Evolutionary conservation across 1,139 yeast genomes (phyloP).

Genomic region (Sugiyamaella neomexicana): DNA sequence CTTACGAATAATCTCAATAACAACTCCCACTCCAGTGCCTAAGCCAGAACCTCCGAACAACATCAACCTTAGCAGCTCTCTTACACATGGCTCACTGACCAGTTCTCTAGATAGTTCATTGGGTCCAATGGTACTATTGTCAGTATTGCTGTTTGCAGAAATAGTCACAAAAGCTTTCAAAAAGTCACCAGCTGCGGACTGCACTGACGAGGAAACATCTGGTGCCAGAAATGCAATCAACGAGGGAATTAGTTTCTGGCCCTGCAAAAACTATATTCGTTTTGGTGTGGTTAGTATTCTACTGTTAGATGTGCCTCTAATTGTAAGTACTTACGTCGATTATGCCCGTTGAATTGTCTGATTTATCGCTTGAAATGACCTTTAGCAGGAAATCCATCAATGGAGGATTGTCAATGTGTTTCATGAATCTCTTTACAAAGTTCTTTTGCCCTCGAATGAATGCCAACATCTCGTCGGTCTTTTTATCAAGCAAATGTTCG

Average conservation of each 20-base stretch:
- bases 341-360: constrained; percentile 74
- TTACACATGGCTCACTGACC: constrained; percentile 70
- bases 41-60: constrained; percentile 86
- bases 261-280: constrained; percentile 49
- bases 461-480: constrained; percentile 76
- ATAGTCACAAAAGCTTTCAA: constrained; percentile 90
- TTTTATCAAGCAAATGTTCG: constrained; percentile 89
- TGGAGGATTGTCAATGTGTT: constrained; percentile 81
- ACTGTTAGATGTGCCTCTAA: not conserved
- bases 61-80: constrained; percentile 75
- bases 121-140: constrained; percentile 90
- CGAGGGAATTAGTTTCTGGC: constrained; percentile 60
- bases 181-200: constrained; percentile 94
- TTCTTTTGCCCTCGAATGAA: constrained; percentile 65
- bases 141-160: constrained; percentile 85
- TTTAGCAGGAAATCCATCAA: constrained; percentile 80
- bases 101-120: constrained; percentile 90
- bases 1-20: constrained; percentile 91
- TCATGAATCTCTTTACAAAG: constrained; percentile 67
- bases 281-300: not conserved
- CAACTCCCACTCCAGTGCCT: constrained; percentile 94
- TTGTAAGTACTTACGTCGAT: constrained; percentile 45
- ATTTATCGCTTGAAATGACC: constrained; percentile 75
- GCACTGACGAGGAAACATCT: constrained; percentile 63
- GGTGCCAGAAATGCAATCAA: constrained; percentile 60